Conservation (phyloP, 345 rosid species). For the Excoecaria agallocha region DNA sequence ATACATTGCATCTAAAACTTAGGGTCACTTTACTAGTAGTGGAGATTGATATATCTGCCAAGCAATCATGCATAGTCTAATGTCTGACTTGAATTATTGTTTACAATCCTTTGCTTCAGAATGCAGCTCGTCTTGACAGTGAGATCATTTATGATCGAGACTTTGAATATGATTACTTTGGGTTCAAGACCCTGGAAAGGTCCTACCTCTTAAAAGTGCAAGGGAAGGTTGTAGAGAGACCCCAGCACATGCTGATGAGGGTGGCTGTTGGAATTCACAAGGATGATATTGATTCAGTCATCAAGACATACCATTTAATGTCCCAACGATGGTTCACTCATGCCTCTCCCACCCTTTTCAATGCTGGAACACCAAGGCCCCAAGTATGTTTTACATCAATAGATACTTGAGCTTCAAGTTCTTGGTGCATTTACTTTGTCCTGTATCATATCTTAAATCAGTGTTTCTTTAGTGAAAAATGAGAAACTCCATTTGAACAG, state of each 20-base stretch:
- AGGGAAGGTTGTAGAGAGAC: slow-evolving; percentile 83
- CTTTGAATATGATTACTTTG: slow-evolving; percentile 90
- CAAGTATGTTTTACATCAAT: slow-evolving; percentile 41
- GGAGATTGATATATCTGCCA: neutral
- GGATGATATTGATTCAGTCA: slow-evolving; percentile 65
- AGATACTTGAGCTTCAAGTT: neutral
- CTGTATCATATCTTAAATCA: slow-evolving; percentile 2
- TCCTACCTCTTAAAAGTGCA: slow-evolving; percentile 85
- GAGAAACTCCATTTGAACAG: neutral
- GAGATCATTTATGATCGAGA: slow-evolving; percentile 91
- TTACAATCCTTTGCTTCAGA: slow-evolving; percentile 37
- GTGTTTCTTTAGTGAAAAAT: neutral
- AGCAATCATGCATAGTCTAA: neutral
- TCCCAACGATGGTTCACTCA: slow-evolving; percentile 96
- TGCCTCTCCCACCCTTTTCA: slow-evolving; percentile 93
- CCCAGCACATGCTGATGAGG: slow-evolving; percentile 96
- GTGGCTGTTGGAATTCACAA: slow-evolving; percentile 88
- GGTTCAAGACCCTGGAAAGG: slow-evolving; percentile 90
- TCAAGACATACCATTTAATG: slow-evolving; percentile 85
- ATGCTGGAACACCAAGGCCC: slow-evolving; percentile 89
- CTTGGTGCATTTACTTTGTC: too few species aligned
- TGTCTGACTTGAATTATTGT: neutral
- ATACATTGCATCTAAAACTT: neutral
- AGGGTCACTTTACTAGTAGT: neutral
- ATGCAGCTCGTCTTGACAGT: slow-evolving; percentile 77